These are phyloP conservation scores for Metroxylon sagu DNA, from an alignment of 176 grass and related monocot species.

Conservation along the genomic window DNA sequence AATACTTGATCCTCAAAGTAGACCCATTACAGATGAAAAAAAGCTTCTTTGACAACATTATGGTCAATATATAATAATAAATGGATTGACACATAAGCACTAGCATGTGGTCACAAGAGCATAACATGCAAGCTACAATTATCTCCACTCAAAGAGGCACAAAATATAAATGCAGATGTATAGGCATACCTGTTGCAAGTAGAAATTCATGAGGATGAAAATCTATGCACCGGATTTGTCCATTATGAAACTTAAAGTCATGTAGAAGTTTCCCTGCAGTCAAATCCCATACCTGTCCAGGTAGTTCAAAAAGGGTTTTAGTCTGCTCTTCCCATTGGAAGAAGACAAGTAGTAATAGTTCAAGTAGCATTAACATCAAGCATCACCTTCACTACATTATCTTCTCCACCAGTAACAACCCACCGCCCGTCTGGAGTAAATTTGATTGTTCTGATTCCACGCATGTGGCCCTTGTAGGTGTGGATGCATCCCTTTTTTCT, in stretches of 20 bases:
- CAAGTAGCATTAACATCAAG: not conserved
- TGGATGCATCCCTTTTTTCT: slow-evolving; percentile 98
- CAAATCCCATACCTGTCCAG: slow-evolving; percentile 65
- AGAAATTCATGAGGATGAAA: slow-evolving; percentile 96
- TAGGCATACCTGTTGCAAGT: slow-evolving; percentile 73
- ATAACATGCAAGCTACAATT: no score
- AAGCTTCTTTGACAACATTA: no score
- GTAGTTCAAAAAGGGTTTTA: not conserved
- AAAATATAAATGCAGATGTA: no score
- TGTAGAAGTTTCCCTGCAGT: slow-evolving; percentile 93
- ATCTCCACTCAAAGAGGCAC: no score
- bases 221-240: slow-evolving; percentile 57
- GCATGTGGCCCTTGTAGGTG: slow-evolving; percentile 74
- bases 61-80: no score
- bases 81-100: no score
- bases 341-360: slow-evolving; percentile 3
- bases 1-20: no score
- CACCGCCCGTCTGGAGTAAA: slow-evolving; percentile 95
- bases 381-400: slow-evolving; percentile 69
- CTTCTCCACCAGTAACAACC: slow-evolving; percentile 92
- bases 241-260: slow-evolving; percentile 92
- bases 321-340: not conserved
- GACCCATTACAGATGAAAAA: no score
- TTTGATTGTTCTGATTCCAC: slow-evolving; percentile 59
- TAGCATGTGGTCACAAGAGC: no score